Percentiles rank a stretch among this genome's conserved stretches.
Conservation (phyloP, 768 basidiomycete species). For the Mycena polygramma region DNA sequence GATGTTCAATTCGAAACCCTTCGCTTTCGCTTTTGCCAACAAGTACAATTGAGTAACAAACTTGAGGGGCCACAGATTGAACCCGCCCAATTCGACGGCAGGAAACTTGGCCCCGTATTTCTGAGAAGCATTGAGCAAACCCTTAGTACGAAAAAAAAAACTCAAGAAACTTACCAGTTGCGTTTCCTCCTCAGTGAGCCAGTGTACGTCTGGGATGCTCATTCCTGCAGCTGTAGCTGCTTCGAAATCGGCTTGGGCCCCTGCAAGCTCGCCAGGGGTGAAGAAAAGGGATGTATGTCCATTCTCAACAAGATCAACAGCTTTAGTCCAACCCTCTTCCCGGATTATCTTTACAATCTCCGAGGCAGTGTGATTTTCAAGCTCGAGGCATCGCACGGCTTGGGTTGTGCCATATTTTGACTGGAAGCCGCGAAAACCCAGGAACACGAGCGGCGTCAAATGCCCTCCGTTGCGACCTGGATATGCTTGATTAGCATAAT, state of each 20-base stretch:
- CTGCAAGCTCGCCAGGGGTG: slow-evolving; percentile 1
- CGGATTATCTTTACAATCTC: slow-evolving; percentile 30
- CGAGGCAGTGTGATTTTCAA: slow-evolving; percentile 29
- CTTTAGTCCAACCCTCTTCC: slow-evolving; percentile 28
- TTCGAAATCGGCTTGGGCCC: slow-evolving; percentile 19
- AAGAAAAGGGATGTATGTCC: slow-evolving; percentile 29
- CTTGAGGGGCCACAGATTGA: slow-evolving; percentile 87
- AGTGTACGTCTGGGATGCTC: slow-evolving; percentile 13
- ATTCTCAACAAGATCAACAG: slow-evolving; percentile 30
- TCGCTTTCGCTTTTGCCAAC: slow-evolving; percentile 49
- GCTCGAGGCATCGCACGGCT: slow-evolving; percentile 13
- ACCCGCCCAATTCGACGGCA: slow-evolving; percentile 62
- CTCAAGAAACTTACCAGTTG: slow-evolving; percentile 15
- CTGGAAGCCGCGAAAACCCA: slow-evolving; percentile 27
- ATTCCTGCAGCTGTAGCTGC: slow-evolving; percentile 30
- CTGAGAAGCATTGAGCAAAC: slow-evolving; percentile 38
- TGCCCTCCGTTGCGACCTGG: slow-evolving; percentile 36
- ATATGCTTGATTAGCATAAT: too few species aligned
- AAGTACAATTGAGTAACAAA: slow-evolving; percentile 77
- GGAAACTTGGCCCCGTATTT: slow-evolving; percentile 64
- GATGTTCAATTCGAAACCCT: slow-evolving; percentile 60
- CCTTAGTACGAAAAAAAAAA: too few species aligned
- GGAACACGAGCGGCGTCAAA: slow-evolving; percentile 31
- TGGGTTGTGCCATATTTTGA: slow-evolving; percentile 29
- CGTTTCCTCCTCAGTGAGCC: slow-evolving; percentile 31